phyloP scores from a whole-genome alignment of 768 basidiomycete genomes.

The Leccinum aurantiacum region DNA sequence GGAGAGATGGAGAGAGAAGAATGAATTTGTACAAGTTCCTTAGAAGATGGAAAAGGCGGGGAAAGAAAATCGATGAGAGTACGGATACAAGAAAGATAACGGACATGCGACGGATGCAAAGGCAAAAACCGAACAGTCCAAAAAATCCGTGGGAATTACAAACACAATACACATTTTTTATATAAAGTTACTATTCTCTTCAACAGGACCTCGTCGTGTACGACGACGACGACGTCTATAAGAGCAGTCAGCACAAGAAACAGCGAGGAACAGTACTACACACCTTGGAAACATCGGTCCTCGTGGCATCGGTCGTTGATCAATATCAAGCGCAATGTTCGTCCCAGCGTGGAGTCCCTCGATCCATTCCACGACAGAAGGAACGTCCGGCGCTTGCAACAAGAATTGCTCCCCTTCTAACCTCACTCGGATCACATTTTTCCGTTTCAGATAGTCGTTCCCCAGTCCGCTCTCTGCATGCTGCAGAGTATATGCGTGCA shows the following conservation, averaged over 20 bases:
- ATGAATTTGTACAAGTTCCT: conserved; percentile 12
- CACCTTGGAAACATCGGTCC: conserved; percentile 84
- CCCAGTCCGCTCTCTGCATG: conserved; percentile 92
- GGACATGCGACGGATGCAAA: conserved; percentile 31
- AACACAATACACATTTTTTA: not conserved
- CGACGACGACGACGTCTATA: conserved; percentile 32
- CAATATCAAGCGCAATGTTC: conserved; percentile 89
- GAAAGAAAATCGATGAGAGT: conserved; percentile 34
- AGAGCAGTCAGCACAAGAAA: not conserved
- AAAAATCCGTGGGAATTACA: conserved; percentile 31
- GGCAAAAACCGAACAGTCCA: conserved; percentile 35
- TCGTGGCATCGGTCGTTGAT: conserved; percentile 88
- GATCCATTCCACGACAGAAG: conserved; percentile 91
- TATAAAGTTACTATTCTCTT: conserved; percentile 1
- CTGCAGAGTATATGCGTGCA: conserved; percentile 80
- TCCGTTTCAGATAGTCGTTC: conserved; percentile 91
- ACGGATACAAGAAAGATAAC: conserved; percentile 38
- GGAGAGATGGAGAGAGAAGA: conserved; percentile 4
- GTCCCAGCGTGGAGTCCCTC: conserved; percentile 93
- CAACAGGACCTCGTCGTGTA: conserved; percentile 17
- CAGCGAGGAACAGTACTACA: not conserved
- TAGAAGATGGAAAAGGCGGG: conserved; percentile 11
- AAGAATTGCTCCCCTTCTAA: conserved; percentile 97
- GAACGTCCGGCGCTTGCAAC: conserved; percentile 81
- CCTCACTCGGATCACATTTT: conserved; percentile 89